Conservation (phyloP, 768 basidiomycete species). For the Lactarius akahatsu region DNA sequence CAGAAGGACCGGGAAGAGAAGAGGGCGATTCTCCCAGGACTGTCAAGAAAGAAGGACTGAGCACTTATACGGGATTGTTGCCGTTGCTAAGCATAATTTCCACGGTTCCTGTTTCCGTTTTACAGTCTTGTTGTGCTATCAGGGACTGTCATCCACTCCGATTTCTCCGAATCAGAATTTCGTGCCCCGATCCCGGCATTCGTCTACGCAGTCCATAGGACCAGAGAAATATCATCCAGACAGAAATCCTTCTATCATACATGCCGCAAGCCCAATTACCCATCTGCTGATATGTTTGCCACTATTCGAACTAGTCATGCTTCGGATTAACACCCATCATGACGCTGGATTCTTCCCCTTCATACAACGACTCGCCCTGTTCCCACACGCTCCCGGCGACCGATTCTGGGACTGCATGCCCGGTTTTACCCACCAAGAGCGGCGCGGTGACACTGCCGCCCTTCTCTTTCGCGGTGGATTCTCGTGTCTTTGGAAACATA, state of each 20-base stretch:
- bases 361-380: neutral
- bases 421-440: neutral
- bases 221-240: neutral
- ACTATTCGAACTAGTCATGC: neutral
- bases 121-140: no score
- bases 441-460: neutral
- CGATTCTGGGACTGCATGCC: neutral
- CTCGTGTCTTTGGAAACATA: neutral
- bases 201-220: neutral
- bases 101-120: no score
- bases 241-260: neutral
- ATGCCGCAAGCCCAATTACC: neutral
- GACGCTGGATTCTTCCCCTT: neutral
- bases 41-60: slow-evolving; percentile 3
- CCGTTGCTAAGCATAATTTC: no score
- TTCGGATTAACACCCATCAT: neutral
- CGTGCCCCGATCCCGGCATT: neutral
- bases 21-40: no score
- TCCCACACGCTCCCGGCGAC: neutral
- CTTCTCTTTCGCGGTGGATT: neutral
- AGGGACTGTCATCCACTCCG: neutral
- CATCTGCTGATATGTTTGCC: neutral
- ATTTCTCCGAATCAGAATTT: neutral
- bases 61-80: neutral
- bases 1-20: slow-evolving; percentile 19